These are phyloP conservation scores for Vigna mungo DNA, from an alignment of 306 rosid genomes.

Conservation along the genomic window DNA sequence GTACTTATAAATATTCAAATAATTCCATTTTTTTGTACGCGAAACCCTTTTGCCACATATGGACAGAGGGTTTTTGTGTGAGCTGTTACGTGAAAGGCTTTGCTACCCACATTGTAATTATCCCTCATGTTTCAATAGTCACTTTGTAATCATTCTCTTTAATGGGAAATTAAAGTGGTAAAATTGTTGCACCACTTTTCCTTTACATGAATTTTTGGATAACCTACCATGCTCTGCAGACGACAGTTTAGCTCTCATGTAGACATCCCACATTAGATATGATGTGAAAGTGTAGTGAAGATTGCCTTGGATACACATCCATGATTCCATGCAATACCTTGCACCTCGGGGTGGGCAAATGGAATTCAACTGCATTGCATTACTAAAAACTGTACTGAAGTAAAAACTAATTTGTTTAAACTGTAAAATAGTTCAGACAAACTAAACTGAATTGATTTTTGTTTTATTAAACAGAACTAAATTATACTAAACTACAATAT, in stretches of 20 bases:
- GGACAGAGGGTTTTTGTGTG: constrained; percentile 26
- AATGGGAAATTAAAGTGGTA: constrained; percentile 22
- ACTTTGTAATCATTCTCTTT: constrained; percentile 1
- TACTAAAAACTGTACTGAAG: too few species aligned
- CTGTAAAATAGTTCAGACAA: too few species aligned
- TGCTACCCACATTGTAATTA: constrained; percentile 17
- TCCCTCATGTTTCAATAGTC: constrained; percentile 28
- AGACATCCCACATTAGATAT: neutral
- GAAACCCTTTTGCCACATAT: constrained; percentile 37
- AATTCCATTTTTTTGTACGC: constrained; percentile 35
- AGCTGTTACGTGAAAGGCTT: constrained; percentile 23
- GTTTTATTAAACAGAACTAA: too few species aligned
- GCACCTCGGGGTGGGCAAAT: too few species aligned
- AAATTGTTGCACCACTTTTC: neutral
- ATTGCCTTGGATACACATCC: constrained; percentile 4
- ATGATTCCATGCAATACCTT: constrained; percentile 5
- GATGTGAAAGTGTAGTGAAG: constrained; percentile 15
- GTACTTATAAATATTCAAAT: neutral
- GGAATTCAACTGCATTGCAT: too few species aligned
- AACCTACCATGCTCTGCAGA: constrained; percentile 11
- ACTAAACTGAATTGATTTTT: too few species aligned
- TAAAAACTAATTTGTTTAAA: too few species aligned
- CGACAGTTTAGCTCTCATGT: neutral
- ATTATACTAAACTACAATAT: too few species aligned
- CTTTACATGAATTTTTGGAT: constrained; percentile 22